Evolutionary conservation across 225 moss, liverwort and hornwort species (phyloP).

Genomic region (Sphagnum contortum): DNA sequence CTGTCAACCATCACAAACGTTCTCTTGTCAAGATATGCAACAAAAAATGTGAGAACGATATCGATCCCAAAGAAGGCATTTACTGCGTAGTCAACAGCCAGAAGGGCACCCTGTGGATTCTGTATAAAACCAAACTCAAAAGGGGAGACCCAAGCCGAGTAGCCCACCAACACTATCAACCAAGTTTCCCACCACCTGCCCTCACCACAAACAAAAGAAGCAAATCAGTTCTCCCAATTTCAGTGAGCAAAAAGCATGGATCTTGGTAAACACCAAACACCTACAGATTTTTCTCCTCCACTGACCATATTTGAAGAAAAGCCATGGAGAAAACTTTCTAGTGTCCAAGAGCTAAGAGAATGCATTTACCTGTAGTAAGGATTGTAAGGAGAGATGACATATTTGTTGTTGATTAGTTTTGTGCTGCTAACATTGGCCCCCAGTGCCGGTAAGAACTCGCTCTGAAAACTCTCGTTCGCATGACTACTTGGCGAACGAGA

Average conservation of each 20-base stretch:
- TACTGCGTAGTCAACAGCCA: slow-evolving; percentile 49
- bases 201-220: background rate
- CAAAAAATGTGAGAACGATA: slow-evolving; percentile 73
- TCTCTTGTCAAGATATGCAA: slow-evolving; percentile 65
- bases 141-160: slow-evolving; percentile 79
- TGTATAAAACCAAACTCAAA: slow-evolving; percentile 80
- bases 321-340: background rate
- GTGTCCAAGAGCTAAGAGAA: background rate
- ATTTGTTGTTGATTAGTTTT: slow-evolving; percentile 16
- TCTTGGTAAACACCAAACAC: too few species aligned
- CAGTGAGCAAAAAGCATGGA: background rate
- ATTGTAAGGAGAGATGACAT: slow-evolving; percentile 28
- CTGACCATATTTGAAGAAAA: background rate
- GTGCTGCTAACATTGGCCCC: slow-evolving; percentile 37
- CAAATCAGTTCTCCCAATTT: background rate
- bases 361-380: slow-evolving; percentile 21
- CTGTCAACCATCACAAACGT: slow-evolving; percentile 67
- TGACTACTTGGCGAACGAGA: slow-evolving; percentile 16
- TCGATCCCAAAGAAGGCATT: slow-evolving; percentile 75
- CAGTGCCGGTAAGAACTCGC: slow-evolving; percentile 45
- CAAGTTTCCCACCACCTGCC: slow-evolving; percentile 43
- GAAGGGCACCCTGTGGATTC: slow-evolving; percentile 28
- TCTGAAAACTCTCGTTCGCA: slow-evolving; percentile 29
- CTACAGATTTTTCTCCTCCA: too few species aligned
- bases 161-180: slow-evolving; percentile 59